phyloP scores from a whole-genome alignment of 2,329 filamentous ascomycete genomes.

The Paecilomyces fulvus region DNA sequence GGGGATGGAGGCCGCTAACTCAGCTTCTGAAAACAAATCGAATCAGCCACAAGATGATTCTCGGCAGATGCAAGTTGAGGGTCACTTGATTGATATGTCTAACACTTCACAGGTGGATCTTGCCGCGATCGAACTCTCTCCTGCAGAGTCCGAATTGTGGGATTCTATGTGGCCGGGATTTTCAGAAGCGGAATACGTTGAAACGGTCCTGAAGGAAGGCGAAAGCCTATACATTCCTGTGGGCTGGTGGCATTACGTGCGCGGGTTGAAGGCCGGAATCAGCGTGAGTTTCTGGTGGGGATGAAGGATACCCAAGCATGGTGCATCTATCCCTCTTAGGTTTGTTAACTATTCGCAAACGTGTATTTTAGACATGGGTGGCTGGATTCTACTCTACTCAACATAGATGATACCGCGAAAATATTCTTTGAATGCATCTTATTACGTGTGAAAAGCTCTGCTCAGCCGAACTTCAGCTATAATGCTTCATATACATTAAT shows the following conservation, averaged over 20 bases:
- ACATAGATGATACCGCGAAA: neutral
- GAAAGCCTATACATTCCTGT: constrained; percentile 83
- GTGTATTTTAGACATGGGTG: neutral
- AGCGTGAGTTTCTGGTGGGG: constrained; percentile 98
- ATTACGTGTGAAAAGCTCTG: neutral
- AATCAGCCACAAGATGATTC: neutral
- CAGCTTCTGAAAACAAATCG: constrained; percentile 2
- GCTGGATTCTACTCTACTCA: neutral
- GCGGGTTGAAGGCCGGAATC: constrained; percentile 75
- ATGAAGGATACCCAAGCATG: constrained; percentile 18
- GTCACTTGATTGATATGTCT: constrained; percentile 64
- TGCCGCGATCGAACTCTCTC: constrained; percentile 53
- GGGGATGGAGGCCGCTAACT: constrained; percentile 27
- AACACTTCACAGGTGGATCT: constrained; percentile 82
- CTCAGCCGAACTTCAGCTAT: neutral
- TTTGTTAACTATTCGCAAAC: neutral
- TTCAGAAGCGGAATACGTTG: constrained; percentile 55
- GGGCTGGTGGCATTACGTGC: constrained; percentile 98
- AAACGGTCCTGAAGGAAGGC: constrained; percentile 68
- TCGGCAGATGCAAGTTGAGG: constrained; percentile 1
- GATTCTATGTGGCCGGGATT: constrained; percentile 49
- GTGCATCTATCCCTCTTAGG: neutral
- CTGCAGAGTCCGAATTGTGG: constrained; percentile 34
- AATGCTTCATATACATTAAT: neutral
- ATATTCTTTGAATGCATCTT: neutral